phyloP scores from a whole-genome alignment of 257 asterid species.

The Buddleja alternifolia region DNA sequence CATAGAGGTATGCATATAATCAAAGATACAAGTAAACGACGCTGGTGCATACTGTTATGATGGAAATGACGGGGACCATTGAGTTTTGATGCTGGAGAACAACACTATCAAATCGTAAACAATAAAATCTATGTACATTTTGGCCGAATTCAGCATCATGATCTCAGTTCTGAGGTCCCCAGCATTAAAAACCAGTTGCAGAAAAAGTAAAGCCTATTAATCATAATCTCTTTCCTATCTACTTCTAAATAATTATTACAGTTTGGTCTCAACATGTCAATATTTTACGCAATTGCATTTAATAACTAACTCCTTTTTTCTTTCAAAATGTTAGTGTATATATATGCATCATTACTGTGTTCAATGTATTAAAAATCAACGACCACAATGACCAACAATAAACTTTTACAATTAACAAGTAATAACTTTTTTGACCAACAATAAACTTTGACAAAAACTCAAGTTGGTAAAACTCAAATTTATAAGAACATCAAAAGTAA shows the following conservation, averaged over 20 bases:
- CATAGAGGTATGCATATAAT: too few species aligned
- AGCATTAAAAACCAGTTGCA: neutral
- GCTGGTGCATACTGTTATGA: neutral
- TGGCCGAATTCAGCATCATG: neutral
- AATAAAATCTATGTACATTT: neutral
- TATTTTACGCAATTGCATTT: slow-evolving; percentile 1
- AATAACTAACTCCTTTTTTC: too few species aligned
- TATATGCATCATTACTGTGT: too few species aligned
- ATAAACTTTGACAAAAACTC: too few species aligned
- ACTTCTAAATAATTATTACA: neutral
- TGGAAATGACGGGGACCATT: neutral
- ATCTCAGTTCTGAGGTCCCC: neutral
- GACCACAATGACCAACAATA: too few species aligned
- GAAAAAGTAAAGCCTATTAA: neutral
- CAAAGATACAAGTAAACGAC: too few species aligned
- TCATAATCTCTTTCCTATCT: neutral
- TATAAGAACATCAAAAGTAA: too few species aligned
- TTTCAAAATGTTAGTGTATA: too few species aligned
- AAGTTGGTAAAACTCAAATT: too few species aligned
- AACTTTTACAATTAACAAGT: too few species aligned
- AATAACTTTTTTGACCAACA: too few species aligned
- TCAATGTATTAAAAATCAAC: too few species aligned
- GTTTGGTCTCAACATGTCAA: neutral
- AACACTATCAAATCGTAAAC: neutral
- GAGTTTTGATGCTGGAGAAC: neutral